phyloP scores from a whole-genome alignment of 192 early-diverging fungal genomes.

The Entophlyctis luteolus region DNA sequence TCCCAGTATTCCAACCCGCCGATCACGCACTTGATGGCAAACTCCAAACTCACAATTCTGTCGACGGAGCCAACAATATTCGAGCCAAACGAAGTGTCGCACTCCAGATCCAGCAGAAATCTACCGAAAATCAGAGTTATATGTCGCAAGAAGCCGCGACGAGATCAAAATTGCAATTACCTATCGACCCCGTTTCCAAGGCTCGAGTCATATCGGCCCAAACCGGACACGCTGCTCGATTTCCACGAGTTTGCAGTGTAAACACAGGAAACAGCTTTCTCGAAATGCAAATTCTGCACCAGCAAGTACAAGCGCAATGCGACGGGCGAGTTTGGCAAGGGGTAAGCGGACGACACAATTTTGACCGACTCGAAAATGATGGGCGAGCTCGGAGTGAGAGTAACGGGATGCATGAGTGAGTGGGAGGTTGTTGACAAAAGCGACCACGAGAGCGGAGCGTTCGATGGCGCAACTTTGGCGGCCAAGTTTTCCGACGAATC shows the following conservation, averaged over 20 bases:
- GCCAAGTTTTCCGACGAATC: no score
- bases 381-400: not conserved
- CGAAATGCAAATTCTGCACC: not conserved
- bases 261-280: not conserved
- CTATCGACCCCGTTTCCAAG: not conserved
- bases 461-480: no score
- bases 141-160: no score
- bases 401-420: not conserved
- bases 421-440: not conserved
- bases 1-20: constrained; percentile 1
- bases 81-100: not conserved
- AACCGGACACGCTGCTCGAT: not conserved
- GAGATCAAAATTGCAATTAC: no score
- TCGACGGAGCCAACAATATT: not conserved
- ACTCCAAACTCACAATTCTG: not conserved
- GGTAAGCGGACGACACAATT: not conserved
- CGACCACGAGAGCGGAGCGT: not conserved
- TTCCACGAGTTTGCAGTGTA: constrained; percentile 4
- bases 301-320: not conserved
- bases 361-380: not conserved
- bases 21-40: not conserved
- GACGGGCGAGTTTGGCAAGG: not conserved
- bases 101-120: not conserved
- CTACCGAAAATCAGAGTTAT: no score
- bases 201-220: not conserved